Percentiles rank a stretch among this genome's conserved stretches.
phyloP scores from a whole-genome alignment of 2,329 filamentous ascomycete genomes.

The Botrytis medusae region DNA sequence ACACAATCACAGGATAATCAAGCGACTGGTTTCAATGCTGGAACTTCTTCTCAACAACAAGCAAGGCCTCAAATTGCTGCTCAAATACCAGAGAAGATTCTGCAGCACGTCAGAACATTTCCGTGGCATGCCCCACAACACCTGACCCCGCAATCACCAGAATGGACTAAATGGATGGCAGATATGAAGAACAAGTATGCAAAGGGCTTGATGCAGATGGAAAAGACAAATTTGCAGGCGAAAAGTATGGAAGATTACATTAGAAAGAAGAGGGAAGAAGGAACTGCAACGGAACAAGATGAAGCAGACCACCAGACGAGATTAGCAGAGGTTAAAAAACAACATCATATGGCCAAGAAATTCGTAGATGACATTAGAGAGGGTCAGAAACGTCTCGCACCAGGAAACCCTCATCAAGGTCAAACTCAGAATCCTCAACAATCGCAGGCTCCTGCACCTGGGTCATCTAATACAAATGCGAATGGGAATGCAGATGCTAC shows the following conservation, averaged over 20 bases:
- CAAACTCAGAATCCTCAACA: constrained; percentile 11
- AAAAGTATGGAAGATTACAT: constrained; percentile 46
- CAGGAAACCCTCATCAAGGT: constrained; percentile 9
- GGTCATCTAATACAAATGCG: background rate
- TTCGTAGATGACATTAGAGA: constrained; percentile 52
- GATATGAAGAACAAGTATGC: constrained; percentile 51
- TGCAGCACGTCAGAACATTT: constrained; percentile 50
- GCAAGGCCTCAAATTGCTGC: constrained; percentile 12
- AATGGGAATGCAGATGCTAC: background rate
- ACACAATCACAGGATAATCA: constrained; percentile 23
- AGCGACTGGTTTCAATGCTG: constrained; percentile 24
- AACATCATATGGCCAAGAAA: constrained; percentile 48
- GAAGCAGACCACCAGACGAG: constrained; percentile 47
- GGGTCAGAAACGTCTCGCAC: constrained; percentile 34
- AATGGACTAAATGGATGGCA: constrained; percentile 49
- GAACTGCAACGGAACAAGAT: constrained; percentile 49
- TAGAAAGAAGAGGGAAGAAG: constrained; percentile 46
- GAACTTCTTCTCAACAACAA: constrained; percentile 24
- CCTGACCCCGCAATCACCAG: constrained; percentile 46
- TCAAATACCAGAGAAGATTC: constrained; percentile 39
- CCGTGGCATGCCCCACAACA: constrained; percentile 47
- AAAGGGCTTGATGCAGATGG: constrained; percentile 52
- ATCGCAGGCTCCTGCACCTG: constrained; percentile 26
- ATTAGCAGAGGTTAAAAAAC: constrained; percentile 48
- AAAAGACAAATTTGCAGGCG: constrained; percentile 46